Evolutionary conservation across 2,329 filamentous ascomycete genomes (phyloP), one percentile per base, ranked within the genome.

Genomic region (Colletotrichum sansevieriae): DNA sequence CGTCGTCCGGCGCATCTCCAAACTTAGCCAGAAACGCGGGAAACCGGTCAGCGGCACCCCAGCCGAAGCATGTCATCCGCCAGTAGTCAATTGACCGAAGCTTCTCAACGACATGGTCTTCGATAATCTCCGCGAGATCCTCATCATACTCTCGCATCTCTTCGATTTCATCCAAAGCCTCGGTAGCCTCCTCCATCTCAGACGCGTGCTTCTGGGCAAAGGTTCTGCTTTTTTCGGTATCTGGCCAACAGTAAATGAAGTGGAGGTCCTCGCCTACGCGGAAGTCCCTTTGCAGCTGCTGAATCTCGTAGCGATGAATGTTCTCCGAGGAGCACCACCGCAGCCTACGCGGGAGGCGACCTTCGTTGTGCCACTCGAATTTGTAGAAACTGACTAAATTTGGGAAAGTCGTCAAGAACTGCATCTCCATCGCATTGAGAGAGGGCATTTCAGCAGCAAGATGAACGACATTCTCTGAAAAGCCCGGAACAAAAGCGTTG

Each of bases 241-340:
- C 74, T 0, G 80, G 80, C 78, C 79, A 81, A 25, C 75, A 78
- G 61, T 74, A 74, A 3, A 78, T 5, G 13, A 72, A 72, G 18
- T 74, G 61, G 9, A 74, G 33, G 9, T 77, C 71, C 9, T 76
- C 75, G n/a, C 74, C 74, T 0, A 74, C 25, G 0, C 74, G 75
- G 6, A 70, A 56, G 8, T 73, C 64, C 10, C 70, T 73, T 25
- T 78, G 76, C 2, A 72, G 70, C 4, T 75, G 75, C 43, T 76
- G 72, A 2, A 75, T 64, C 44, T 71, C 64, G 43, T 79, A 77
- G 2, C 65, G 72, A 12, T 78, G 75, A 4, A 75, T 69, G 2
- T 72, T 65, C 2, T 78, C 73, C 0, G 79, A 77, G 0, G 71
- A 75, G 20, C 76, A 78, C 80, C 80, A 82, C 0, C 41, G 56